phyloP scores from a whole-genome alignment of 176 grass and related monocot genomes.

The Cenchrus americanus region DNA sequence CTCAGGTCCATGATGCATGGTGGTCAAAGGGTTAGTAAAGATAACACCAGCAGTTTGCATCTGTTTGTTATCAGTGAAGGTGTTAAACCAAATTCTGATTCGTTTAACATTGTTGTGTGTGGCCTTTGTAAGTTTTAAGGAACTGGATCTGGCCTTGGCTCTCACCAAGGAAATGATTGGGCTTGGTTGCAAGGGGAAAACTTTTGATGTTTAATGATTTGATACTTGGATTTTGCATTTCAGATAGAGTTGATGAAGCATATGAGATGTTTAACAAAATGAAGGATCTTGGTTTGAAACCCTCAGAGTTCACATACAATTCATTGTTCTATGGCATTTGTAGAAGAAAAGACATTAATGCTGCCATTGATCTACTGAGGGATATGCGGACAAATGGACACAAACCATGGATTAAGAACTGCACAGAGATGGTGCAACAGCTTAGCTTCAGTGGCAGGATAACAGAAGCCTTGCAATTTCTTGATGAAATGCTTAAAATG shows the following conservation, averaged over 20 bases:
- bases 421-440: conserved; percentile 79
- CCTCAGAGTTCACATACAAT: conserved; percentile 89
- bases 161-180: conserved; percentile 67
- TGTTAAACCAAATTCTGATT: conserved; percentile 73
- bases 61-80: conserved; percentile 46
- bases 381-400: conserved; percentile 62
- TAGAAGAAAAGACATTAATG: conserved; percentile 54
- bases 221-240: conserved; percentile 73
- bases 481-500: conserved; percentile 71
- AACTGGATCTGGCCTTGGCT: conserved; percentile 74
- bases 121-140: conserved; percentile 74
- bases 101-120: conserved; percentile 79
- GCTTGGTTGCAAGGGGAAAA: conserved; percentile 70
- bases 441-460: conserved; percentile 75
- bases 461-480: conserved; percentile 70
- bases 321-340: conserved; percentile 75
- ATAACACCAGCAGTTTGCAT: conserved; percentile 21
- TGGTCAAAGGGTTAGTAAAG: conserved; percentile 28
- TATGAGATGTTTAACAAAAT: conserved; percentile 69
- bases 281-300: conserved; percentile 55
- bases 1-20: conserved; percentile 48
- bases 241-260: conserved; percentile 76
- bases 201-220: conserved; percentile 90
- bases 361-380: conserved; percentile 61
- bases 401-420: conserved; percentile 90